These are phyloP conservation scores for Lactuca saligna DNA, from an alignment of 129 eudicot species.

Conservation along the genomic window DNA sequence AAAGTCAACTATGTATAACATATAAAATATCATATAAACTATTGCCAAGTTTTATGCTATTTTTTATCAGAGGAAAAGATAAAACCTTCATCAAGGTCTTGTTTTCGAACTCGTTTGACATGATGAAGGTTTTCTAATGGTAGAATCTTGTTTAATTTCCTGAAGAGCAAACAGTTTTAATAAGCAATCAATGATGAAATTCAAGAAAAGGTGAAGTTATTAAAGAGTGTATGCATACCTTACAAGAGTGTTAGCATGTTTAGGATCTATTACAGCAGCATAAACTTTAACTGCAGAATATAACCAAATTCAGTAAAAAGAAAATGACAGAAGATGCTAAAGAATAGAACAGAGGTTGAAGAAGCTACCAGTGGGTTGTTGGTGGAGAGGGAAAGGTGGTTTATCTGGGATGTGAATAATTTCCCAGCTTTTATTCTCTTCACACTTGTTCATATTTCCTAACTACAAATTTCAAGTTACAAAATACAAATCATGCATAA, in stretches of 20 bases:
- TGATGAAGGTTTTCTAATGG: conserved; percentile 80
- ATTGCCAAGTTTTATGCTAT: background rate
- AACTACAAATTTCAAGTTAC: conserved; percentile 5
- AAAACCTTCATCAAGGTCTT: conserved; percentile 52
- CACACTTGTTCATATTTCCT: conserved; percentile 25
- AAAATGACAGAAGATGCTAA: background rate
- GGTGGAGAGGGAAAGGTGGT: conserved; percentile 61
- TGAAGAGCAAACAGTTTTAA: conserved; percentile 24
- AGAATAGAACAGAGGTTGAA: conserved; percentile 8
- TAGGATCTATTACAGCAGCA: conserved; percentile 71
- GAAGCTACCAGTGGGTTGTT: conserved; percentile 70
- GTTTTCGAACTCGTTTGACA: conserved; percentile 80
- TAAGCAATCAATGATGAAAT: background rate
- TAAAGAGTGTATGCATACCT: conserved; percentile 42
- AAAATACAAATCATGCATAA: conserved; percentile 2
- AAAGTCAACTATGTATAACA: conserved; percentile 3
- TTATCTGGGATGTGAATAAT: conserved; percentile 79
- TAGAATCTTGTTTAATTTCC: conserved; percentile 74
- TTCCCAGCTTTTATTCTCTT: conserved; percentile 42
- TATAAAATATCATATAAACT: background rate
- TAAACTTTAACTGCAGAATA: conserved; percentile 53
- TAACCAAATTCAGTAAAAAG: conserved; percentile 11
- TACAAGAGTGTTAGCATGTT: conserved; percentile 68
- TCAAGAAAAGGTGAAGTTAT: conserved; percentile 1
- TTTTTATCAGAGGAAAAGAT: background rate